phyloP scores from a whole-genome alignment of 1,284 basidiomycete genomes.

The Leccinum solheimii region DNA sequence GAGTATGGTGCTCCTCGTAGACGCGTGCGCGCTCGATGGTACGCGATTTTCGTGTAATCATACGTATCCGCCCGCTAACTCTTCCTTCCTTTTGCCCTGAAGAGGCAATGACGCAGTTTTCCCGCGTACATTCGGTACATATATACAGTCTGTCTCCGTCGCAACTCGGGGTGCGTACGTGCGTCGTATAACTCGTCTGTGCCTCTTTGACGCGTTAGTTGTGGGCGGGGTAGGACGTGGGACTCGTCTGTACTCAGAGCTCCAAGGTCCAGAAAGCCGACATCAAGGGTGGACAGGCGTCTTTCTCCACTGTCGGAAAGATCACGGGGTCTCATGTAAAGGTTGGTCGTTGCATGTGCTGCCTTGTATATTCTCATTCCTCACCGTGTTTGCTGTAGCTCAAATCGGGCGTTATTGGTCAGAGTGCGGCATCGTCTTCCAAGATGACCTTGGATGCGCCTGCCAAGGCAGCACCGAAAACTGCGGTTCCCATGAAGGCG shows the following conservation, averaged over 20 bases:
- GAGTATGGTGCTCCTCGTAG: conserved; percentile 52
- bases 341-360: conserved; percentile 34
- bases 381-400: conserved; percentile 13
- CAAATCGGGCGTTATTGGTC: conserved; percentile 5
- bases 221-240: conserved; percentile 51
- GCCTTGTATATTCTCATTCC: conserved; percentile 5
- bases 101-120: conserved; percentile 55
- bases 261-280: conserved; percentile 52
- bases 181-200: not conserved
- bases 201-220: not conserved
- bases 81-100: not conserved
- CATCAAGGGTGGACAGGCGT: conserved; percentile 43
- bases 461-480: conserved; percentile 13
- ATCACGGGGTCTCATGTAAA: conserved; percentile 52
- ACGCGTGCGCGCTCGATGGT: conserved; percentile 63
- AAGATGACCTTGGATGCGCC: conserved; percentile 28
- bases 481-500: not conserved
- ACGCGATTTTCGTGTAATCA: conserved; percentile 22
- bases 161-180: conserved; percentile 50
- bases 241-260: conserved; percentile 53
- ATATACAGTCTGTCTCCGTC: conserved; percentile 69
- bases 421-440: conserved; percentile 33
- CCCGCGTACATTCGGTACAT: conserved; percentile 51
- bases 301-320: conserved; percentile 50
- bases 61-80: not conserved